Evolutionary conservation across 2,329 filamentous ascomycete species (phyloP), one percentile per base, ranked within the genome.

Genomic region (Lecanosticta acicola): DNA sequence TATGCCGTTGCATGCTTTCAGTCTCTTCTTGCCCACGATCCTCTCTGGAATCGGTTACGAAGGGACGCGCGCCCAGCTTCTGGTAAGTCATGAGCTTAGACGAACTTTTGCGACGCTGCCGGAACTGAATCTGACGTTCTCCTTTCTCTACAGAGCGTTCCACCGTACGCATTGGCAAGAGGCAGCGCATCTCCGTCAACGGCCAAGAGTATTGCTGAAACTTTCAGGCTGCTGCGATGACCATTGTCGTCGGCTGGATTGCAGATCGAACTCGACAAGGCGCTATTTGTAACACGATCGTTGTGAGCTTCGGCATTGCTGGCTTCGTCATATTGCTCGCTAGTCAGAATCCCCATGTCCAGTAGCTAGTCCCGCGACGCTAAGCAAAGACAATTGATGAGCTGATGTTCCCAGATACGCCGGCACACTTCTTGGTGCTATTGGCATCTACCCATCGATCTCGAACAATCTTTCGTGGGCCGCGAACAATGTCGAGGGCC

Each of bases 401-500:
- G 24, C 24, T 29, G 24, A 29, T 11, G 24, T 7, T 5, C 5
- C 24, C 24, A 29, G 24, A 39, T 39, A 45, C 24, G 44, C 38
- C 10, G 38, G 38, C 16, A 41, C 40, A 10, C 53, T 55, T 43
- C 40, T 53, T 10, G 52, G 48, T 26, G 48, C 49, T 2, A 52
- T 52, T 44, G 49, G 52, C 11, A 52, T 50, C 11, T 54, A 54
- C 20, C 34, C 49, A 9, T 43, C 46, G 80, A 0, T 95, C 46
- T 71, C 87, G 4, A 93, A 94, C 62, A 94, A 87, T 0, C 87
- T 95, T 52, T 83, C 83, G 2, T 95, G 90, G 90, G 75, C 29
- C 4, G 81, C 83, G 41, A 95, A 95, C 70, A 95, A 95, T 52
- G 78, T 83, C 29, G 89, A 95, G 67, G 85, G 90, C 11, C 85